A percentile compares a stretch with the other conserved stretches of the same genome.
These are phyloP conservation scores for Xerocomellus intermedius DNA, from an alignment of 768 basidiomycete species.

Conservation along the genomic window DNA sequence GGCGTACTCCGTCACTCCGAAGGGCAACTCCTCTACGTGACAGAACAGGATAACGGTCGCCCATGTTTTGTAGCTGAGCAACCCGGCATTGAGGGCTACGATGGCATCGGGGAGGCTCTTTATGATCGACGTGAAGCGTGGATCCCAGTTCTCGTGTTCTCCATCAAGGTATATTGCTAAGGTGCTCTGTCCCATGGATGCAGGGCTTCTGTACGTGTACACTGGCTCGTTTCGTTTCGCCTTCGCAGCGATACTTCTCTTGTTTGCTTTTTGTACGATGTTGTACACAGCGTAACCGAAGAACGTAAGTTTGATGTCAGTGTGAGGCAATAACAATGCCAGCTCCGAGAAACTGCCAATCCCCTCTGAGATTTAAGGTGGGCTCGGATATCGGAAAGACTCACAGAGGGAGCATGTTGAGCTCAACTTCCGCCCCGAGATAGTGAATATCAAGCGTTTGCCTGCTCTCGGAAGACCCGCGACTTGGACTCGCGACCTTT, in stretches of 20 bases:
- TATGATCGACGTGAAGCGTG: slow-evolving; percentile 18
- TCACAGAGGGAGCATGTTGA: slow-evolving; percentile 41
- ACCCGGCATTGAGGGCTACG: slow-evolving; percentile 41
- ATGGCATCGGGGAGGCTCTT: slow-evolving; percentile 39
- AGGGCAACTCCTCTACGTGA: slow-evolving; percentile 28
- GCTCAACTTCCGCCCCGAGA: slow-evolving; percentile 40
- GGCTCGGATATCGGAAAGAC: slow-evolving; percentile 10
- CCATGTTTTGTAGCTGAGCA: slow-evolving; percentile 40
- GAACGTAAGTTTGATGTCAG: slow-evolving; percentile 43
- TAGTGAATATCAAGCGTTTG: slow-evolving; percentile 36
- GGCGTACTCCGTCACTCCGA: slow-evolving; percentile 38
- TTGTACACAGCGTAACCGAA: slow-evolving; percentile 36
- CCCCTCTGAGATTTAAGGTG: neutral
- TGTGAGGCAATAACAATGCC: slow-evolving; percentile 43
- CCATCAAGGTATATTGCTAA: slow-evolving; percentile 38
- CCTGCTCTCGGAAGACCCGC: slow-evolving; percentile 20
- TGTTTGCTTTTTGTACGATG: slow-evolving; percentile 32
- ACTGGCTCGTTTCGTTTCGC: slow-evolving; percentile 29
- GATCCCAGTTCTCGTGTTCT: slow-evolving; percentile 27
- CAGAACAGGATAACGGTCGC: slow-evolving; percentile 34
- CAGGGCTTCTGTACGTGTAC: slow-evolving; percentile 38
- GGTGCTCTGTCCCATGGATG: slow-evolving; percentile 37
- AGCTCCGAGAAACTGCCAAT: slow-evolving; percentile 43
- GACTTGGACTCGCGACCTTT: slow-evolving; percentile 26
- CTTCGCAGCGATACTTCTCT: slow-evolving; percentile 32